These are phyloP conservation scores for Trametes hirsuta DNA, from an alignment of 1,284 basidiomycete genomes.

Conservation along the genomic window DNA sequence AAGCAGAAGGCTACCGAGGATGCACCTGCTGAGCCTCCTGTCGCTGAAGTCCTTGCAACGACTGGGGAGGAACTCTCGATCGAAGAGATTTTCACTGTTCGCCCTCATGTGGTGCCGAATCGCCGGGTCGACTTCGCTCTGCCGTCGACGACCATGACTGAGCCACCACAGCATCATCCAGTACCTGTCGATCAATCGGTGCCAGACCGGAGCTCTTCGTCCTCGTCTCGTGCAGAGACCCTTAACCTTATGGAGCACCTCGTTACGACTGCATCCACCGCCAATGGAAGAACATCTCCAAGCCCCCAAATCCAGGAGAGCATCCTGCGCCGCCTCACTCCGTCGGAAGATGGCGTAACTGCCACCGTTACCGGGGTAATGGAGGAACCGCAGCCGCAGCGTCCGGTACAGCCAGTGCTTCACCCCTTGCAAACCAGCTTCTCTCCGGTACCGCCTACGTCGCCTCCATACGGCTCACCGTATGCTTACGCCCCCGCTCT, in stretches of 20 bases:
- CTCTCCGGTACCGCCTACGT: slow-evolving; percentile 52
- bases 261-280: not conserved
- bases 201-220: not conserved
- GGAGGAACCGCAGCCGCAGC: slow-evolving; percentile 26
- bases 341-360: slow-evolving; percentile 17
- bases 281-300: slow-evolving; percentile 26
- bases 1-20: slow-evolving; percentile 35
- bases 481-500: slow-evolving; percentile 62
- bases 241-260: slow-evolving; percentile 45
- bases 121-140: slow-evolving; percentile 24
- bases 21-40: slow-evolving; percentile 9
- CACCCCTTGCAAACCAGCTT: slow-evolving; percentile 63
- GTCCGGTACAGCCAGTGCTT: slow-evolving; percentile 45
- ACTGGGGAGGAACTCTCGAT: slow-evolving; percentile 45
- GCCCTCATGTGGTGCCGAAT: slow-evolving; percentile 44
- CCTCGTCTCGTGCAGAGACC: not conserved
- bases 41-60: slow-evolving; percentile 32
- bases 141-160: slow-evolving; percentile 3
- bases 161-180: not conserved
- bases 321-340: slow-evolving; percentile 42
- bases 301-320: slow-evolving; percentile 41
- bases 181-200: not conserved
- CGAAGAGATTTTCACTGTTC: slow-evolving; percentile 60
- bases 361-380: slow-evolving; percentile 14
- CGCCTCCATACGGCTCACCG: slow-evolving; percentile 64